A percentile compares a stretch with the other conserved stretches of the same genome.
Conservation (phyloP, 768 basidiomycete genomes). For the Suillus americanus region DNA sequence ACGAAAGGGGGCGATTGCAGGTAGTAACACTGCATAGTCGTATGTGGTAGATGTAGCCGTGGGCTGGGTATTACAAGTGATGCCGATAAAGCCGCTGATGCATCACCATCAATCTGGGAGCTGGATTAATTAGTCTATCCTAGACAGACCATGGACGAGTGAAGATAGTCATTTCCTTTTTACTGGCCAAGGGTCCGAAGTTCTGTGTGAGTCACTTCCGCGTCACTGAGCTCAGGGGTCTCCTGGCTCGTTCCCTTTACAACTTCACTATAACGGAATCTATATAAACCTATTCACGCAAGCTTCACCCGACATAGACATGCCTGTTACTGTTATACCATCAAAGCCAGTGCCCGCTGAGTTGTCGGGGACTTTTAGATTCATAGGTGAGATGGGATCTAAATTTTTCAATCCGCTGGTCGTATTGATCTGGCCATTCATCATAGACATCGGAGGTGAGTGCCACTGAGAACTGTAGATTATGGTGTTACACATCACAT, state of each 20-base stretch:
- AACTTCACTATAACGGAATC: neutral
- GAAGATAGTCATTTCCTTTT: neutral
- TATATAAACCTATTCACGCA: neutral
- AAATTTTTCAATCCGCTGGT: conserved; percentile 2
- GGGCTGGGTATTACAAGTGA: too few relatives aligned
- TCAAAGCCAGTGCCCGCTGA: conserved; percentile 18
- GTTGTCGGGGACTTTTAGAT: conserved; percentile 21
- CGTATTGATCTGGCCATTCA: neutral
- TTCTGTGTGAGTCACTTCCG: neutral
- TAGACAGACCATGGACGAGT: neutral
- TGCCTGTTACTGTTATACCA: conserved; percentile 27
- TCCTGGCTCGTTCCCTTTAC: neutral
- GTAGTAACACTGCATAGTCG: neutral
- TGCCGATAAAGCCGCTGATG: too few relatives aligned
- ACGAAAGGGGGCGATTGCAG: neutral
- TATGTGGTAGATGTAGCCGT: neutral
- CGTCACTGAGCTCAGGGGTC: neutral
- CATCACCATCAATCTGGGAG: too few relatives aligned
- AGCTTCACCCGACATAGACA: conserved; percentile 5
- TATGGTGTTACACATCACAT: neutral
- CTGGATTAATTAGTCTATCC: too few relatives aligned
- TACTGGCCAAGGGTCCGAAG: neutral
- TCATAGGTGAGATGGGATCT: conserved; percentile 30
- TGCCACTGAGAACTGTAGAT: neutral
- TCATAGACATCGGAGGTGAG: conserved; percentile 42